Evolutionary conservation across 495 filamentous ascomycete genomes (phyloP).

Genomic region (Penicillium turbatum): DNA sequence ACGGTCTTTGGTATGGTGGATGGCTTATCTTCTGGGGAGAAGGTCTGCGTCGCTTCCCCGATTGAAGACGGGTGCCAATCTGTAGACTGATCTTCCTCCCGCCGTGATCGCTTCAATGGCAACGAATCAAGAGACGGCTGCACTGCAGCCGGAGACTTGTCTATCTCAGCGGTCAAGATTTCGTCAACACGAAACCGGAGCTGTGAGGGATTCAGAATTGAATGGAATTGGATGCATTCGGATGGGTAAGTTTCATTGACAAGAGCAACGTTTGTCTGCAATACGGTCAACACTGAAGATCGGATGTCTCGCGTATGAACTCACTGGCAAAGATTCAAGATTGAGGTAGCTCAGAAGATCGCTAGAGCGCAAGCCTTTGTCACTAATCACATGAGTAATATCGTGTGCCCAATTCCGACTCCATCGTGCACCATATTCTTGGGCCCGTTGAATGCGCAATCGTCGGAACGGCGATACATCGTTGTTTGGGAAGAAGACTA

Average conservation of each 20-base stretch:
- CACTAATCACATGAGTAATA: conserved; percentile 76
- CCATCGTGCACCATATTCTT: conserved; percentile 72
- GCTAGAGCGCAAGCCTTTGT: conserved; percentile 59
- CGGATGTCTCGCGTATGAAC: conserved; percentile 17
- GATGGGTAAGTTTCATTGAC: conserved; percentile 77
- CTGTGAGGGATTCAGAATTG: conserved; percentile 56
- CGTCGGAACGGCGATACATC: conserved; percentile 62
- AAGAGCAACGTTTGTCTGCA: conserved; percentile 47
- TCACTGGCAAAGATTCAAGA: conserved; percentile 44
- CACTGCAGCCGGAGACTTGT: conserved; percentile 3
- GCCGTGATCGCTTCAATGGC: conserved; percentile 28
- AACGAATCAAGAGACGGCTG: conserved; percentile 11
- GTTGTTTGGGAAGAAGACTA: conserved; percentile 77
- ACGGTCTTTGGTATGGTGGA: neutral
- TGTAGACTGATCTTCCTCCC: conserved; percentile 14
- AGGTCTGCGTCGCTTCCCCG: neutral
- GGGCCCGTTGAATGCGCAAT: conserved; percentile 66
- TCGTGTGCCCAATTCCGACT: conserved; percentile 46
- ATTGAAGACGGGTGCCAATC: conserved; percentile 13
- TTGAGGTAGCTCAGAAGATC: conserved; percentile 63
- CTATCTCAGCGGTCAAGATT: conserved; percentile 10
- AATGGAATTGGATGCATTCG: conserved; percentile 65
- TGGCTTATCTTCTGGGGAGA: neutral
- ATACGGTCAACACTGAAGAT: conserved; percentile 25
- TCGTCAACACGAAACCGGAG: conserved; percentile 56